Percentiles rank a stretch among this genome's conserved stretches.
These are phyloP conservation scores for Symbiodinium natans DNA, from an alignment of 73 alveolate genomes.

Conservation along the genomic window DNA sequence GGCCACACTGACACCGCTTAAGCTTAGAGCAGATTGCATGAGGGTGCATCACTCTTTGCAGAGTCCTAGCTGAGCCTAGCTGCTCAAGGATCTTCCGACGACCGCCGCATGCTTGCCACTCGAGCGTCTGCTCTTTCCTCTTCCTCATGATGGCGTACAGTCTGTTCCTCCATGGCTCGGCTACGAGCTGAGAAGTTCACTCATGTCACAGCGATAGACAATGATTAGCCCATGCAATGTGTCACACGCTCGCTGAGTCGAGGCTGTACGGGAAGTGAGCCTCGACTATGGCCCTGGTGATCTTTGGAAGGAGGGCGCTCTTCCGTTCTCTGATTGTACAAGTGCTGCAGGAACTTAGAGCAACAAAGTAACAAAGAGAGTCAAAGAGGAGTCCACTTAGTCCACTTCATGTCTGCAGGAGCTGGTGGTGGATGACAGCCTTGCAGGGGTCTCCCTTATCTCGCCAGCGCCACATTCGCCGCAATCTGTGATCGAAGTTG, in stretches of 20 bases:
- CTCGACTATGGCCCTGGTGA: slow-evolving; percentile 44
- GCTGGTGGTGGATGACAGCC: slow-evolving; percentile 37
- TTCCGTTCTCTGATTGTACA: background rate
- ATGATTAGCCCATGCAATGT: too few species aligned
- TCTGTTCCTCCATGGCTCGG: slow-evolving; percentile 50
- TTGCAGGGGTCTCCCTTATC: slow-evolving; percentile 20
- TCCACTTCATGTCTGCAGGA: slow-evolving; percentile 35
- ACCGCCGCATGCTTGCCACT: slow-evolving; percentile 82
- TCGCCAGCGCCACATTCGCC: slow-evolving; percentile 29
- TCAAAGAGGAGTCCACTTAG: too few species aligned
- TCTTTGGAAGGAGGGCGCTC: slow-evolving; percentile 38
- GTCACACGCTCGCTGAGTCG: too few species aligned
- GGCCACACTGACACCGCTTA: background rate
- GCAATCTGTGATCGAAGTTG: background rate
- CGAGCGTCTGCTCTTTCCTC: slow-evolving; percentile 64
- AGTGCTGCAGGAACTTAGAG: too few species aligned
- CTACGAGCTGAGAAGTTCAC: background rate
- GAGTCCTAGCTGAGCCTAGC: background rate
- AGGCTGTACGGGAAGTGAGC: slow-evolving; percentile 55
- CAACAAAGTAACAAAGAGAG: background rate
- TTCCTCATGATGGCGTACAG: slow-evolving; percentile 69
- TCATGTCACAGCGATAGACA: too few species aligned
- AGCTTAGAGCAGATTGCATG: background rate
- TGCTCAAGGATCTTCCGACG: slow-evolving; percentile 31
- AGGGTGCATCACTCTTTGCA: too few species aligned